These are phyloP conservation scores for Tetramitus jugosus DNA, from an alignment of 208 protist species.

Conservation along the genomic window DNA sequence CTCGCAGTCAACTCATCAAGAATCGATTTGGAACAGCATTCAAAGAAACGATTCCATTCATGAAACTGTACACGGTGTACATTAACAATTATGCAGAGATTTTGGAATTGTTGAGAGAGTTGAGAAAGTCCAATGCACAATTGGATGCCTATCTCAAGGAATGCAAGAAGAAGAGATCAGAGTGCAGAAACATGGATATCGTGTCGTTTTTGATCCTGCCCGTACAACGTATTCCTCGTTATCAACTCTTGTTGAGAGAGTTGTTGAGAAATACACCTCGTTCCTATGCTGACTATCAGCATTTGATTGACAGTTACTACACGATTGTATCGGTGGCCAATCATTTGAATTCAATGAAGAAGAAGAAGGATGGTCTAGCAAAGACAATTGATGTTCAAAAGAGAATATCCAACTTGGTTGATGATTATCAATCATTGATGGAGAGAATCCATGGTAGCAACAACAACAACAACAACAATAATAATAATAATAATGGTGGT, in stretches of 20 bases:
- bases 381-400: background rate
- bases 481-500: background rate
- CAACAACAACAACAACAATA: background rate
- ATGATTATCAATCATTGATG: background rate
- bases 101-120: background rate
- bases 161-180: background rate
- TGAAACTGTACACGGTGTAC: slow-evolving; percentile 19
- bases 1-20: no score
- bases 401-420: background rate
- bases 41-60: background rate
- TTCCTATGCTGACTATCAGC: background rate
- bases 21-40: slow-evolving; percentile 12
- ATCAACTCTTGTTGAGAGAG: slow-evolving; percentile 9
- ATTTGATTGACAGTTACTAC: background rate
- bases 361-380: background rate
- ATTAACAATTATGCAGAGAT: slow-evolving; percentile 1
- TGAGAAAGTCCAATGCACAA: background rate
- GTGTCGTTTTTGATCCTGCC: background rate
- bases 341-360: slow-evolving; percentile 14
- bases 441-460: background rate
- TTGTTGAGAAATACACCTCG: slow-evolving; percentile 16
- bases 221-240: slow-evolving; percentile 16
- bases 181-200: slow-evolving; percentile 5
- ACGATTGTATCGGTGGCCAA: background rate
- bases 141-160: slow-evolving; percentile 14